These are phyloP conservation scores for Lactarius trivialis DNA, from an alignment of 768 basidiomycete genomes.

Conservation along the genomic window DNA sequence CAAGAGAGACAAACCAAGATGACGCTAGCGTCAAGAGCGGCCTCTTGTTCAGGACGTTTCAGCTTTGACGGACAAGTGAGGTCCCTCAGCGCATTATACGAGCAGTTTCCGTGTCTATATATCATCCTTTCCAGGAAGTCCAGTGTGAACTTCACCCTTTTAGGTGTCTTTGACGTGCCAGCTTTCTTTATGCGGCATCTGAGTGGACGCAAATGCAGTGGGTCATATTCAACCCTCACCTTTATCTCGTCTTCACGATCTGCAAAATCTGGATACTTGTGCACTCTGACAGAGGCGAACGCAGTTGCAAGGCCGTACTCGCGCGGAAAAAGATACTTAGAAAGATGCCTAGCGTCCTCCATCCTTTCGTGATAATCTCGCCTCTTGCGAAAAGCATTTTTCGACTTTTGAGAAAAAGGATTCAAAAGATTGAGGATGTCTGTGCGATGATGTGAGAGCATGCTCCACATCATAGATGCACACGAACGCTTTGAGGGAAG, in stretches of 20 bases:
- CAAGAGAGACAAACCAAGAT: constrained; percentile 46
- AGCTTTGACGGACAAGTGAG: constrained; percentile 77
- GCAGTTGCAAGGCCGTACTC: constrained; percentile 64
- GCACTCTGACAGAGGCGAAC: constrained; percentile 36
- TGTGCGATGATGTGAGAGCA: constrained; percentile 26
- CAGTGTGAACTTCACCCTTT: constrained; percentile 54
- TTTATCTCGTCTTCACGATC: constrained; percentile 67
- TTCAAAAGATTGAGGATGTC: constrained; percentile 61
- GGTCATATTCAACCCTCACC: constrained; percentile 33
- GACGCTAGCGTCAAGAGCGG: constrained; percentile 49
- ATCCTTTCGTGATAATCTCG: constrained; percentile 43
- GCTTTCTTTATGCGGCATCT: constrained; percentile 27
- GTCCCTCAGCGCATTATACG: constrained; percentile 59
- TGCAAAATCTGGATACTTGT: constrained; percentile 43
- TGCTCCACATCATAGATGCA: background rate
- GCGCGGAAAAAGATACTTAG: constrained; percentile 81
- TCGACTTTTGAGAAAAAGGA: constrained; percentile 37
- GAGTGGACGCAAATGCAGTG: background rate
- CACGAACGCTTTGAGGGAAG: constrained; percentile 60
- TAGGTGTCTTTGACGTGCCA: constrained; percentile 63
- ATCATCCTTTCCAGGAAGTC: constrained; percentile 53
- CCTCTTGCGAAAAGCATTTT: constrained; percentile 25
- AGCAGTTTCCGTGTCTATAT: constrained; percentile 61
- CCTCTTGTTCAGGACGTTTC: constrained; percentile 29
- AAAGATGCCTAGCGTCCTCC: constrained; percentile 51